A percentile compares a stretch with the other conserved stretches of the same genome.
Conservation (phyloP, 257 asterid species). For the Jacaranda copaia region DNA sequence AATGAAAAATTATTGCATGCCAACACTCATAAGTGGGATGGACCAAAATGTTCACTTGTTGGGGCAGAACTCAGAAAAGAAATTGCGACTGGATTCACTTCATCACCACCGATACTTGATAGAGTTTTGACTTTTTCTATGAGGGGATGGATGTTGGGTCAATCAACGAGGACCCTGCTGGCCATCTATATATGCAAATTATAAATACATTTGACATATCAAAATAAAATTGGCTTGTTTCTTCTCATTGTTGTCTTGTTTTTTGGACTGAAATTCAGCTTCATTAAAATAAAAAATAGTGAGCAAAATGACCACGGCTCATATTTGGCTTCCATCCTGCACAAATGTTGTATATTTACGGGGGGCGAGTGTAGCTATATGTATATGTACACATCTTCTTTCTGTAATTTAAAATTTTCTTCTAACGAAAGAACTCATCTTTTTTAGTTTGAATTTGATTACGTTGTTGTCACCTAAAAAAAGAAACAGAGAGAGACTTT, state of each 20-base stretch:
- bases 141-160: conserved; percentile 4
- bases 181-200: conserved; percentile 1
- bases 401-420: neutral
- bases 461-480: too few species aligned
- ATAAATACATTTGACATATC: neutral
- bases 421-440: neutral
- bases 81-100: conserved; percentile 33
- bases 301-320: conserved; percentile 34
- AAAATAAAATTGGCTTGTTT: neutral
- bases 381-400: neutral
- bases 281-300: conserved; percentile 21
- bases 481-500: too few species aligned
- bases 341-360: conserved; percentile 28
- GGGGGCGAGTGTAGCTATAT: neutral
- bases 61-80: conserved; percentile 12
- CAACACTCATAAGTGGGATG: conserved; percentile 38
- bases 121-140: conserved; percentile 10
- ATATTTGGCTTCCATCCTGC: neutral
- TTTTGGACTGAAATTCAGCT: conserved; percentile 12
- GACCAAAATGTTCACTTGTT: conserved; percentile 30
- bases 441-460: too few species aligned
- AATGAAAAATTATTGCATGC: conserved; percentile 33
- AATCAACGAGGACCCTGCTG: conserved; percentile 24
- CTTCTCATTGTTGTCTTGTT: conserved; percentile 14
- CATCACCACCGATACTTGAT: conserved; percentile 10